Evolutionary conservation across 164 flowering plant species (phyloP), one percentile per base, ranked within the genome.

Genomic region (Echeveria elegans): DNA sequence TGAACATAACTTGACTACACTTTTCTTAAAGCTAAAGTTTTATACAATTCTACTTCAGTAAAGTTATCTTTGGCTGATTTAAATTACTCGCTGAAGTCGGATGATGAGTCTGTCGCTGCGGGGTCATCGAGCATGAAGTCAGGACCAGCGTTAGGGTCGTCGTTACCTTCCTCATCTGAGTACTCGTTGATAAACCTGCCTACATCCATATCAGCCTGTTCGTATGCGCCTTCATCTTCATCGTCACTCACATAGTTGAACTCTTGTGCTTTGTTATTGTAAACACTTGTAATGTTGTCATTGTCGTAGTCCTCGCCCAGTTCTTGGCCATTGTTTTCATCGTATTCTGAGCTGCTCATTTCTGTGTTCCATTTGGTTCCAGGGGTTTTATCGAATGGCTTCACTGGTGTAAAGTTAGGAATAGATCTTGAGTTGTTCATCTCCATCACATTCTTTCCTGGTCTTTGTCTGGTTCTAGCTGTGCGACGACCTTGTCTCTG

Each of bases 51-150:
- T 45, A 45, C 15, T n/a, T 41, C 37, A 34, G 37, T 34, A 34
- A 34, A 7, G 21, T 50, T 31, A 26, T 53, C 59, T 29, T 52
- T 52, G 59, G 29, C 60, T 53, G 41, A 19, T 43, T 9, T 2
- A 34, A 37, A 64, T 65, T 77, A 86, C 60, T 84, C 87, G 71
- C 92, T 88, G 68, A 78, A 86, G 0, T 82, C 89, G 4, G 91
- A 80, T 18, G 95, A 86, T 2, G 83, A 79, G 38, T 59, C 76
- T 4, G 74, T 73, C 29, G 66, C 87, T 26, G 61, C 61, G 4
- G 61, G 61, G 15, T 77, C 81, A 38, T 83, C 86, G 32, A 68
- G 75, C 34, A 76, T 82, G 23, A 63, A 78, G 31, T 73, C 70
- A 62, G 45, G 75, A 21, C 61, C 76, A 21, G 53, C 72, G 28